Percentiles rank a stretch among this genome's conserved stretches.
Evolutionary conservation across 2,329 filamentous ascomycete species (phyloP).

Genomic region (Lachnellula occidentalis): DNA sequence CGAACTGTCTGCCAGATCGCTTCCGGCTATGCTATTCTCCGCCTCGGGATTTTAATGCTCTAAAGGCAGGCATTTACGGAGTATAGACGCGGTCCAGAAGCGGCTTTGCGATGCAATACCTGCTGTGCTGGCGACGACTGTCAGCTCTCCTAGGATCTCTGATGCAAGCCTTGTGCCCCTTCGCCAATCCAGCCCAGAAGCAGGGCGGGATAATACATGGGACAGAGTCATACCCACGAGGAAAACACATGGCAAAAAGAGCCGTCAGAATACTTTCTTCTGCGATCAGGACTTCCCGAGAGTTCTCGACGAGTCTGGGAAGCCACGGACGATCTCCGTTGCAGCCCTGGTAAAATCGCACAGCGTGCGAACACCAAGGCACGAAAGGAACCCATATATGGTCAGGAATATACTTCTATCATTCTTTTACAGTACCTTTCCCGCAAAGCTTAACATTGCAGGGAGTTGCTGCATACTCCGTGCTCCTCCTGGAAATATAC

Average conservation of each 20-base stretch:
- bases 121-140: neutral
- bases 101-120: neutral
- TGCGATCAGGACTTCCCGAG: neutral
- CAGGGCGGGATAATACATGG: constrained; percentile 2
- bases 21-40: constrained; percentile 2
- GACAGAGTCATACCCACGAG: constrained; percentile 4
- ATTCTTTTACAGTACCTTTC: neutral
- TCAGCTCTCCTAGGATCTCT: neutral
- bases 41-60: neutral
- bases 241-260: constrained; percentile 13
- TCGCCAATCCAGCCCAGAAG: neutral
- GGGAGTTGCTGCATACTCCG: neutral
- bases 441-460: neutral
- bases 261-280: neutral
- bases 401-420: neutral
- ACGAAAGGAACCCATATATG: neutral
- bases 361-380: neutral
- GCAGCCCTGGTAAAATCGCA: neutral
- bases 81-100: neutral
- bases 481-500: neutral
- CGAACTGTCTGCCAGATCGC: constrained; percentile 9
- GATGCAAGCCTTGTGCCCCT: neutral
- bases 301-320: neutral
- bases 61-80: neutral
- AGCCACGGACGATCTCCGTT: neutral